Conservation (phyloP, 2,329 filamentous ascomycete genomes). For the Cladosporium sp. region DNA sequence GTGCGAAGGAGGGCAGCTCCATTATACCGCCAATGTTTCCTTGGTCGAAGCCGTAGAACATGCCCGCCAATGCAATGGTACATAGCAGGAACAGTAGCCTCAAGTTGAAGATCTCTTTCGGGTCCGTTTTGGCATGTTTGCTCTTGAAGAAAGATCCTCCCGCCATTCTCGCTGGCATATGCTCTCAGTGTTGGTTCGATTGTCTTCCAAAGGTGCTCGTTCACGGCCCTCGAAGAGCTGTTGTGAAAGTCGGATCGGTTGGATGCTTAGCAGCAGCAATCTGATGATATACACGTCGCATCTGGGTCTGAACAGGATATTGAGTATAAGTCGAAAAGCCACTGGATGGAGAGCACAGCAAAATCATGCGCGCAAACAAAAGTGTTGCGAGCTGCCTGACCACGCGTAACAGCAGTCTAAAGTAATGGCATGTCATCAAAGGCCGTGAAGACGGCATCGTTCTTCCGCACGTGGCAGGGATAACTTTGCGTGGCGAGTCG, state of each 20-base stretch:
- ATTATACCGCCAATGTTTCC: slow-evolving; percentile 25
- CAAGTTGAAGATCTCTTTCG: slow-evolving; percentile 22
- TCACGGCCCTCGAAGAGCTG: not conserved
- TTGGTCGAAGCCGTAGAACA: slow-evolving; percentile 24
- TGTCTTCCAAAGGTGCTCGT: not conserved
- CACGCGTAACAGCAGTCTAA: not conserved
- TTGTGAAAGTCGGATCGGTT: not conserved
- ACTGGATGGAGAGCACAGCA: not conserved
- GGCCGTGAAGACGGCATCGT: not conserved
- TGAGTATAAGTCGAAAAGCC: not conserved
- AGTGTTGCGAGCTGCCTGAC: not conserved
- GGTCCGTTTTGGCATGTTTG: slow-evolving; percentile 24
- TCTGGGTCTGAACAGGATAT: not conserved
- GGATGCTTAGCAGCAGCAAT: not conserved
- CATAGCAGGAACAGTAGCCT: slow-evolving; percentile 21
- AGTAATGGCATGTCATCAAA: not conserved
- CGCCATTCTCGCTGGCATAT: not conserved
- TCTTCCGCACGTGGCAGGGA: not conserved
- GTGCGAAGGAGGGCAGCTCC: slow-evolving; percentile 22
- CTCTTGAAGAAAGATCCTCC: slow-evolving; percentile 21
- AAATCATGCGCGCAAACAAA: not conserved
- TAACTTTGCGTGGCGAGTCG: slow-evolving; percentile 1
- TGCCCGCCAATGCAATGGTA: slow-evolving; percentile 21
- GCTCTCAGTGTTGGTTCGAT: not conserved
- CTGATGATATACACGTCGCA: not conserved